A percentile compares a stretch with the other conserved stretches of the same genome.
These are phyloP conservation scores for Aspergillus amoenus DNA, from an alignment of 2,329 filamentous ascomycete species.

Conservation along the genomic window DNA sequence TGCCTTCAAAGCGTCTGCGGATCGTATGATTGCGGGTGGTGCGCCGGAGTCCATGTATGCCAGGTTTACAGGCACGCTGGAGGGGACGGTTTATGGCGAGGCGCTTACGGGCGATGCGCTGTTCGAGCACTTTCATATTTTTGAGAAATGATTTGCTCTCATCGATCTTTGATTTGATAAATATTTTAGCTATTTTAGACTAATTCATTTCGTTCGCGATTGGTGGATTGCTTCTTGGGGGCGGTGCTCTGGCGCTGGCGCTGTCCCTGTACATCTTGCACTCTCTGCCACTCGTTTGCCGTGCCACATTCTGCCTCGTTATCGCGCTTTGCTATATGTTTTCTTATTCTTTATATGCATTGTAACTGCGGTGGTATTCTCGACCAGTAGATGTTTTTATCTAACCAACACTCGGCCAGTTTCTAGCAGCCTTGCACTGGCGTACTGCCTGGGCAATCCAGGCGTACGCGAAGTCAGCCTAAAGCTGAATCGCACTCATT, in stretches of 20 bases:
- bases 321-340: no score
- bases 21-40: neutral
- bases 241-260: neutral
- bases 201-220: neutral
- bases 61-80: neutral
- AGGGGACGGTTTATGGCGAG: neutral
- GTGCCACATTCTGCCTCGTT: neutral
- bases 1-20: neutral
- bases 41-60: neutral
- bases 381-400: no score
- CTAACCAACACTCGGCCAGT: no score
- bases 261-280: neutral
- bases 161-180: no score
- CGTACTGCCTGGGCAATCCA: no score
- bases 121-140: conserved; percentile 3
- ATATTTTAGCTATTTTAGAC: neutral
- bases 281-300: neutral
- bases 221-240: no score
- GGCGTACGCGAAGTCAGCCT: no score
- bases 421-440: no score
- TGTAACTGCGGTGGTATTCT: no score
- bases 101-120: neutral
- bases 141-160: neutral
- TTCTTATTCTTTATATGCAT: no score
- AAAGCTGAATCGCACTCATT: no score